phyloP scores from a whole-genome alignment of 164 flowering plant genomes.

The Chimonanthus salicifolius region DNA sequence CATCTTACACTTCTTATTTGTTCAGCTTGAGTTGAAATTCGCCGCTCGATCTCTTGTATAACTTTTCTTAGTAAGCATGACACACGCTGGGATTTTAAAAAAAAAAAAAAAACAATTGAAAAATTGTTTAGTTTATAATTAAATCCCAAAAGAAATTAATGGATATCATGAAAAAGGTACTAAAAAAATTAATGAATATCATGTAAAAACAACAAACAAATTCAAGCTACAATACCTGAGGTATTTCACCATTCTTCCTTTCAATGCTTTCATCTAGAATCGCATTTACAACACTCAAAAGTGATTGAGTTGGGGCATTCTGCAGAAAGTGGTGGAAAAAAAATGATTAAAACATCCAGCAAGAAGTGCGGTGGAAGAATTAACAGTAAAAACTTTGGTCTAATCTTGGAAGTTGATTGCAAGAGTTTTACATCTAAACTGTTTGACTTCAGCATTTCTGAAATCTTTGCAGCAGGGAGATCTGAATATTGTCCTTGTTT shows the following conservation, averaged over 20 bases:
- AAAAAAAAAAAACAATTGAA: not conserved
- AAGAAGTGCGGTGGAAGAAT: not conserved
- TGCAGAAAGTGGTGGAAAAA: conserved; percentile 27
- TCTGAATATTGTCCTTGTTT: conserved; percentile 48
- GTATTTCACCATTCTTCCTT: conserved; percentile 64
- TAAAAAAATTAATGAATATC: not conserved
- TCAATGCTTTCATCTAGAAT: conserved; percentile 68
- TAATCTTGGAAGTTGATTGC: not conserved
- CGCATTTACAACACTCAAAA: conserved; percentile 49
- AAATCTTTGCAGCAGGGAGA: conserved; percentile 51
- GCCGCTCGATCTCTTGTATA: conserved; percentile 70
- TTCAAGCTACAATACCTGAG: conserved; percentile 55
- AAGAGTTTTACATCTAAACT: conserved; percentile 57
- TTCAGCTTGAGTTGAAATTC: conserved; percentile 65
- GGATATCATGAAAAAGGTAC: too few species aligned
- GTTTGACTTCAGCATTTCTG: conserved; percentile 52
- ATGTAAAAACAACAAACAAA: not conserved
- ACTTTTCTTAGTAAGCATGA: conserved; percentile 56
- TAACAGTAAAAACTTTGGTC: not conserved
- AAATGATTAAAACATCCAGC: not conserved
- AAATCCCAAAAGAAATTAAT: too few species aligned
- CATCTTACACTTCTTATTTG: conserved; percentile 55
- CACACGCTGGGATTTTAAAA: conserved; percentile 43
- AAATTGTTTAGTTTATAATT: too few species aligned
- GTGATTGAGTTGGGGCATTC: conserved; percentile 71